Evolutionary conservation across 1,139 yeast species (phyloP).

Genomic region (Lodderomyces orthopsilosis): DNA sequence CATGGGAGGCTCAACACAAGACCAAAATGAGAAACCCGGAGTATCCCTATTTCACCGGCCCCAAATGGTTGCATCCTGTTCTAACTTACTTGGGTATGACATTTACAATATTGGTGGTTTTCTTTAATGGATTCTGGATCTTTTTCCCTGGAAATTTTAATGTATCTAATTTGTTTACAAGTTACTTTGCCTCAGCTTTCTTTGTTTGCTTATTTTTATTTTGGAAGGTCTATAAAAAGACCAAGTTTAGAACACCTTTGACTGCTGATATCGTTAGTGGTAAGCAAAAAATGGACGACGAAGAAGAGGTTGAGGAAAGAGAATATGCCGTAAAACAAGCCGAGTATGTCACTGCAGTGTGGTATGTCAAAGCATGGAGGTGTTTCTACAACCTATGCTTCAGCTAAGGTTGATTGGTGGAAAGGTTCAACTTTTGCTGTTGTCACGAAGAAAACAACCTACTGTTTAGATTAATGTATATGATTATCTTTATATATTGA

Average conservation of each 20-base stretch:
- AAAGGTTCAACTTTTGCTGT: neutral
- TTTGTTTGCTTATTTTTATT: constrained; percentile 24
- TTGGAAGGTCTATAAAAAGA: constrained; percentile 37
- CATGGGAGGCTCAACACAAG: constrained; percentile 28
- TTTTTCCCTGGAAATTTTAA: constrained; percentile 40
- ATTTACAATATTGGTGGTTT: constrained; percentile 25
- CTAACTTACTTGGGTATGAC: constrained; percentile 32
- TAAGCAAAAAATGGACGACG: constrained; percentile 33
- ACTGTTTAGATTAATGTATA: too few species aligned
- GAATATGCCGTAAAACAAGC: neutral
- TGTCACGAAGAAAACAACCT: too few species aligned
- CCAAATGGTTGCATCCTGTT: constrained; percentile 29
- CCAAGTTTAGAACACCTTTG: constrained; percentile 28
- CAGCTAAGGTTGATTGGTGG: neutral
- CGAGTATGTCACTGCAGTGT: neutral
- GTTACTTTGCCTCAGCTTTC: constrained; percentile 41
- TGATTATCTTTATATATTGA: too few species aligned
- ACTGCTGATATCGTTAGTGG: constrained; percentile 43
- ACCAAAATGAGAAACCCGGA: constrained; percentile 21
- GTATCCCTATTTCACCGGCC: constrained; percentile 25
- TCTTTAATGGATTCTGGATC: constrained; percentile 43
- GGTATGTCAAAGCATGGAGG: constrained; percentile 1
- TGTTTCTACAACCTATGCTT: constrained; percentile 1
- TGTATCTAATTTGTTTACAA: constrained; percentile 37
- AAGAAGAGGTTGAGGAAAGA: constrained; percentile 18